Evolutionary conservation across 1,284 basidiomycete species (phyloP).

Genomic region (Naganishia cerealis): DNA sequence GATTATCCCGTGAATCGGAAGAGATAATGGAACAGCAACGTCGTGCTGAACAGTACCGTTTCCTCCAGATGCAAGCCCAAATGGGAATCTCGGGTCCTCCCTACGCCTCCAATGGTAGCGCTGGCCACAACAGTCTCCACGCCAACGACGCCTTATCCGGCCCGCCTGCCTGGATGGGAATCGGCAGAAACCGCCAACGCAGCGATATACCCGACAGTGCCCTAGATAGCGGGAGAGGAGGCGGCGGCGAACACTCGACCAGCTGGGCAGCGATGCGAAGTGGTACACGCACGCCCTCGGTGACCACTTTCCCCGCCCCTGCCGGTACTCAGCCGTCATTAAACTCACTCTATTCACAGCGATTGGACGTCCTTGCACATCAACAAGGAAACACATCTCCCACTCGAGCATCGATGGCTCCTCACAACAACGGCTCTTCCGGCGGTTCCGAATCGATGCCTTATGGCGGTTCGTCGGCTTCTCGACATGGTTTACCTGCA

Average conservation of each 20-base stretch:
- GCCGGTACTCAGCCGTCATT: slow-evolving; percentile 7
- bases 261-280: slow-evolving; percentile 24
- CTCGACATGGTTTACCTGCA: slow-evolving; percentile 18
- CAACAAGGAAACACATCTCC: slow-evolving; percentile 10
- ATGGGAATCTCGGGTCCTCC: slow-evolving; percentile 1
- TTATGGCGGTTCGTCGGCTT: neutral
- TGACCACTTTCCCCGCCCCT: neutral
- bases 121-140: neutral
- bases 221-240: slow-evolving; percentile 4
- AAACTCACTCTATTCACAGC: slow-evolving; percentile 15
- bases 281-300: slow-evolving; percentile 12
- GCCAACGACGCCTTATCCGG: neutral
- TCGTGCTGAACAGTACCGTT: slow-evolving; percentile 25
- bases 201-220: slow-evolving; percentile 16
- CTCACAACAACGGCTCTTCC: neutral
- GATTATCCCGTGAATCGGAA: slow-evolving; percentile 17
- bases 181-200: slow-evolving; percentile 24
- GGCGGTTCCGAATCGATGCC: neutral
- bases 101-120: neutral
- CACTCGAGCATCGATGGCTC: neutral
- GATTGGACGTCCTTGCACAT: neutral
- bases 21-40: slow-evolving; percentile 28
- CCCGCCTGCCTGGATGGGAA: slow-evolving; percentile 23
- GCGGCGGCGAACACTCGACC: slow-evolving; percentile 9
- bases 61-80: slow-evolving; percentile 18